A percentile compares a stretch with the other conserved stretches of the same genome.
phyloP scores from a whole-genome alignment of 306 rosid genomes.

The Calophaca sinica region DNA sequence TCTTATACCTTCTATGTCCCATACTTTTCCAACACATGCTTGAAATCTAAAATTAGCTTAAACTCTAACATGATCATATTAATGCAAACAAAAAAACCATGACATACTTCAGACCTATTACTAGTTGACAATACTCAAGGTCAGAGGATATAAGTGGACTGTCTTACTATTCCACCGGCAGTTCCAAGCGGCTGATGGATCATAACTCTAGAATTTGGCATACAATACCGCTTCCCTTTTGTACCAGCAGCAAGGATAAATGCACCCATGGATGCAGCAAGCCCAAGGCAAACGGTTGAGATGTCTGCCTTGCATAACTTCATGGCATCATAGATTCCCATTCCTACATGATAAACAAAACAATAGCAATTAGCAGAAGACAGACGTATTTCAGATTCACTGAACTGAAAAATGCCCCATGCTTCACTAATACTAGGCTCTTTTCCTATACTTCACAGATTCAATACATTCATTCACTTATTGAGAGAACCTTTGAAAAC shows the following conservation, averaged over 20 bases:
- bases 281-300: slow-evolving; percentile 92
- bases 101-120: slow-evolving; percentile 14
- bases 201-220: slow-evolving; percentile 97
- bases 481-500: slow-evolving; percentile 10
- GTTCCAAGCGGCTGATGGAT: slow-evolving; percentile 95
- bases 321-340: slow-evolving; percentile 99
- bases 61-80: background rate
- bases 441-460: slow-evolving; percentile 17
- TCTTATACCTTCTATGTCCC: background rate
- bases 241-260: slow-evolving; percentile 91
- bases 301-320: slow-evolving; percentile 94
- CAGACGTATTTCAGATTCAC: slow-evolving; percentile 18
- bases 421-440: background rate
- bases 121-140: slow-evolving; percentile 27
- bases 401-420: slow-evolving; percentile 7
- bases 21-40: slow-evolving; percentile 7
- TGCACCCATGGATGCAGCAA: slow-evolving; percentile 99
- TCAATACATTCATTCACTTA: slow-evolving; percentile 11
- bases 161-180: slow-evolving; percentile 81
- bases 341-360: slow-evolving; percentile 60
- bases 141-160: background rate
- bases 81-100: slow-evolving; percentile 9
- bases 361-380: slow-evolving; percentile 43
- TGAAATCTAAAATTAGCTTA: slow-evolving; percentile 31
- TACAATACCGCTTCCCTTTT: slow-evolving; percentile 94